phyloP scores from a whole-genome alignment of 805 yeast species.

The Yamadazyma takamatsuzukensis region DNA sequence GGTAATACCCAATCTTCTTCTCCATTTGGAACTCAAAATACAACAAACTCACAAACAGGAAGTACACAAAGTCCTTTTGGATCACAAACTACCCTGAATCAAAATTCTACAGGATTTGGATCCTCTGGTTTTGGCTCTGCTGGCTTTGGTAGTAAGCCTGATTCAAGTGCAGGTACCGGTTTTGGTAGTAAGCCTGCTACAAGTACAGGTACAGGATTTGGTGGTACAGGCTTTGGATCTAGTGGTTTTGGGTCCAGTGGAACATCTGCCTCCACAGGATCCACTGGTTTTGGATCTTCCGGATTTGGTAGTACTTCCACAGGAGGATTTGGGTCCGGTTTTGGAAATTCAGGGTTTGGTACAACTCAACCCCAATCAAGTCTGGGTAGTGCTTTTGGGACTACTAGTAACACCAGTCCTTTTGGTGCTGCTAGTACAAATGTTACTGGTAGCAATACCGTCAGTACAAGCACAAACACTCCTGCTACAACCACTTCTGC shows the following conservation, averaged over 20 bases:
- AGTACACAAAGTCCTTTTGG: conserved; percentile 3
- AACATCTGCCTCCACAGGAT: conserved; percentile 3
- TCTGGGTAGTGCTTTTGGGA: too few relatives aligned
- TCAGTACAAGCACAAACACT: not conserved
- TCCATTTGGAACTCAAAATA: conserved; percentile 7
- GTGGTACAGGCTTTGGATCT: conserved; percentile 8
- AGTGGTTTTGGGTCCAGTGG: conserved; percentile 4
- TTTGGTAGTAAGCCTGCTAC: not conserved
- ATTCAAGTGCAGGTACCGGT: not conserved
- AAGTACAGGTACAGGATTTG: not conserved
- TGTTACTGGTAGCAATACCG: not conserved
- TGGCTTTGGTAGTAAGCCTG: not conserved
- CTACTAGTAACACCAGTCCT: too few relatives aligned
- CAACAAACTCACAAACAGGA: conserved; percentile 4
- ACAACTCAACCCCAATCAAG: too few relatives aligned
- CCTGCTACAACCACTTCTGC: not conserved
- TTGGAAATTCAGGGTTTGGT: conserved; percentile 4
- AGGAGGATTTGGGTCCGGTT: conserved; percentile 4
- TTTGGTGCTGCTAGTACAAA: conserved; percentile 1
- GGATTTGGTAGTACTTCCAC: conserved; percentile 6
- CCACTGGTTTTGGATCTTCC: conserved; percentile 10
- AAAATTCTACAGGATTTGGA: conserved; percentile 11
- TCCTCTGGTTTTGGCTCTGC: conserved; percentile 8
- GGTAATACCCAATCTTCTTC: conserved; percentile 2
- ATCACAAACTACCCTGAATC: not conserved